These are phyloP conservation scores for Podaxis pistillaris DNA, from an alignment of 768 basidiomycete genomes.

Conservation along the genomic window DNA sequence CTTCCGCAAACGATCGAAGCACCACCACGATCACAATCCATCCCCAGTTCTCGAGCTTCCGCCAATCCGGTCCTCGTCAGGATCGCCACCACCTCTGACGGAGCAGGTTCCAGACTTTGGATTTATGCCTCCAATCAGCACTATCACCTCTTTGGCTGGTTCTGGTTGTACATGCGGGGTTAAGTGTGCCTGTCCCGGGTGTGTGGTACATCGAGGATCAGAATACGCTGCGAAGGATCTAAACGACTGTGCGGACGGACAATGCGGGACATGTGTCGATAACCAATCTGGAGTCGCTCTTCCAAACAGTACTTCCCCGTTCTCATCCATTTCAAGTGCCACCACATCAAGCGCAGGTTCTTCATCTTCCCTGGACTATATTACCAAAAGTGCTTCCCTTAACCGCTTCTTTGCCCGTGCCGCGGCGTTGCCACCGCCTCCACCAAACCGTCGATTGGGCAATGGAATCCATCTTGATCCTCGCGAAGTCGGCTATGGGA, in stretches of 20 bases:
- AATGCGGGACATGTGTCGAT: slow-evolving; percentile 65
- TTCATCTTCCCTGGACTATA: slow-evolving; percentile 6
- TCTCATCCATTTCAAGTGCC: slow-evolving; percentile 13
- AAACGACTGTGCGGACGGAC: slow-evolving; percentile 43
- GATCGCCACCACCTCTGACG: slow-evolving; percentile 23
- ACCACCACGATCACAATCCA: slow-evolving; percentile 15
- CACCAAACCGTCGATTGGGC: slow-evolving; percentile 37
- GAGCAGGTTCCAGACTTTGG: slow-evolving; percentile 45
- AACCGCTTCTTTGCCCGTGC: slow-evolving; percentile 68
- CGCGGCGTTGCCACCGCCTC: slow-evolving; percentile 65
- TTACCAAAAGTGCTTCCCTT: slow-evolving; percentile 27
- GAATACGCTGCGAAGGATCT: slow-evolving; percentile 46
- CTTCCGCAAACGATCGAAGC: slow-evolving; percentile 33
- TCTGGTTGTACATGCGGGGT: slow-evolving; percentile 74
- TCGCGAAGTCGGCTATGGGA: slow-evolving; percentile 34
- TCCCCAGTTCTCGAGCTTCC: slow-evolving; percentile 42
- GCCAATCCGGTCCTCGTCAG: slow-evolving; percentile 39
- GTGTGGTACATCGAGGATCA: slow-evolving; percentile 63
- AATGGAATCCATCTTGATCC: slow-evolving; percentile 43
- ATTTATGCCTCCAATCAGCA: slow-evolving; percentile 59
- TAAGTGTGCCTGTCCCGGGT: slow-evolving; percentile 71
- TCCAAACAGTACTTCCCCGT: slow-evolving; percentile 24
- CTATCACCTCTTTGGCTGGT: slow-evolving; percentile 57
- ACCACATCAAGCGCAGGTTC: neutral
- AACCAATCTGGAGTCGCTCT: slow-evolving; percentile 42